Evolutionary conservation across 2,329 filamentous ascomycete species (phyloP), one percentile per base, ranked within the genome.

Genomic region (Bretziella fagacearum): DNA sequence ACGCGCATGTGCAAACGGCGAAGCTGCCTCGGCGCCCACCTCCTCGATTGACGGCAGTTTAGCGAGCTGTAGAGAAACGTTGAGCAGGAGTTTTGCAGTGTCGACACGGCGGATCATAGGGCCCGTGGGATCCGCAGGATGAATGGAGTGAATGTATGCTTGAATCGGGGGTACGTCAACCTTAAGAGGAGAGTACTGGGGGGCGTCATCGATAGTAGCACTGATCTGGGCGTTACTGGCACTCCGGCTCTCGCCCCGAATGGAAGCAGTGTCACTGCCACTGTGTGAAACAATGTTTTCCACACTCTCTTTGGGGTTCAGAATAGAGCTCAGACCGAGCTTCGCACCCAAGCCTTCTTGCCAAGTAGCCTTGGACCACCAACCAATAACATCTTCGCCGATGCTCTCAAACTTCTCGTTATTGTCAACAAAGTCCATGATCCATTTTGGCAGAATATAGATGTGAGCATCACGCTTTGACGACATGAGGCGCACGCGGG

Each of bases 301-400:
- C 11, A 50, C 44, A 8, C 35, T 22, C 17, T 48, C 37, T 42
- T 39, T 43, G 4, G 40, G 37, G 8, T 51, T 52, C 25, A 53
- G 51, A 13, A 55, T 44, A 22, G 53, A 47, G 33, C 53, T 51
- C 6, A 55, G 51, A 1, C 78, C 74, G 6, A 96, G 69, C 61
- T 93, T 95, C 44, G 81, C 75, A 1, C 74, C 75, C 2, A 95
- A 67, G 0, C 84, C 83, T 2, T 73, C 68, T 61, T 96, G 87
- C 91, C 91, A 98, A 47, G 79, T 78, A 1, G 89, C 78, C 60
- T 96, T 96, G 27, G 87, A 84, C 86, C 87, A 94, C 82, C 84
- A 94, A 5, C 87, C 86, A 13, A 96, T 68, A 4, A 95, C 77
- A 57, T 96, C 89, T 60, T 96, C 89, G 26, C 82, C 83, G 41